A percentile compares a stretch with the other conserved stretches of the same genome.
Evolutionary conservation across 208 protist species (phyloP).

Genomic region (Trypanosoma vivax): DNA sequence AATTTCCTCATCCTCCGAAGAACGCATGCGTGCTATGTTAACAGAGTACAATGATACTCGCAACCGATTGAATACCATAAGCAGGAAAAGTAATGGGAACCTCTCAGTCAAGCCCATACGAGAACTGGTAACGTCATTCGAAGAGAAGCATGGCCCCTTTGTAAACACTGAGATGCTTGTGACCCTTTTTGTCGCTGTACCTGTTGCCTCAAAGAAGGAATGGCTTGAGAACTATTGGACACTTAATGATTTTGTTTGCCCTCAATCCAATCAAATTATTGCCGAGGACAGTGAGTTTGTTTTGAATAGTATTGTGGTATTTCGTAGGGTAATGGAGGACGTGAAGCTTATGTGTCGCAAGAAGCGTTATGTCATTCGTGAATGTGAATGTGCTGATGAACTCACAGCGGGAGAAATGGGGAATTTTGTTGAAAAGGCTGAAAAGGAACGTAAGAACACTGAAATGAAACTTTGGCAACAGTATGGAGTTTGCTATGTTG

Average conservation of each 20-base stretch:
- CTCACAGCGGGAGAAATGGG: slow-evolving; percentile 51
- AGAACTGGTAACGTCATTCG: slow-evolving; percentile 68
- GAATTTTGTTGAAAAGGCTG: slow-evolving; percentile 64
- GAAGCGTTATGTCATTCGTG: slow-evolving; percentile 70
- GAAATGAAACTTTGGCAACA: slow-evolving; percentile 77
- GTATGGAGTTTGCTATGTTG: slow-evolving; percentile 84
- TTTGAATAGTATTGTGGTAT: slow-evolving; percentile 86
- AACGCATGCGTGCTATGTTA: slow-evolving; percentile 73
- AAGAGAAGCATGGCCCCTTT: slow-evolving; percentile 55
- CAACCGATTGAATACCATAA: slow-evolving; percentile 62
- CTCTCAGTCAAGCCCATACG: slow-evolving; percentile 76
- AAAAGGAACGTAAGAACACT: slow-evolving; percentile 78
- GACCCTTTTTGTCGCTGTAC: slow-evolving; percentile 83
- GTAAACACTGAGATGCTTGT: slow-evolving; percentile 81
- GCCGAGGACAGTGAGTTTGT: slow-evolving; percentile 86
- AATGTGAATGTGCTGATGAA: slow-evolving; percentile 68
- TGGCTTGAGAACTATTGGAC: slow-evolving; percentile 80
- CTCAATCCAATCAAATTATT: slow-evolving; percentile 75
- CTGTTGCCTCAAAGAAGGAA: slow-evolving; percentile 56
- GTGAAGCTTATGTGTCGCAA: slow-evolving; percentile 74
- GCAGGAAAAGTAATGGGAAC: slow-evolving; percentile 69
- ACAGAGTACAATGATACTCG: slow-evolving; percentile 83
- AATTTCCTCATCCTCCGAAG: slow-evolving; percentile 59
- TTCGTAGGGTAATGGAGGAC: slow-evolving; percentile 81
- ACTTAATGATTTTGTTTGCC: slow-evolving; percentile 78